phyloP scores from a whole-genome alignment of 768 basidiomycete species.

The Phylloporus sp. region DNA sequence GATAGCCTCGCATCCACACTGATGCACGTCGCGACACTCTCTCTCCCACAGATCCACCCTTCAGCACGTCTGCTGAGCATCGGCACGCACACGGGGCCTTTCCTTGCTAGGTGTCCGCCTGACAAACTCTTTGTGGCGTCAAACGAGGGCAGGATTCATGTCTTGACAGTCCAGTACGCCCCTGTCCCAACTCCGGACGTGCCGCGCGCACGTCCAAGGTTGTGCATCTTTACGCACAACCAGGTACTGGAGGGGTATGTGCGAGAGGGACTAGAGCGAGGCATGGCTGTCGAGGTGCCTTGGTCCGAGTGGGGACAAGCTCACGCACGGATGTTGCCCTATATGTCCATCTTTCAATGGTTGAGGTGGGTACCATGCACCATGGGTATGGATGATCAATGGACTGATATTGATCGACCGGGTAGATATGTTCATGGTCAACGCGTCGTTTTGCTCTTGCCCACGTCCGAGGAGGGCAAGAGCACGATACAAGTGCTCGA shows the following conservation, averaged over 20 bases:
- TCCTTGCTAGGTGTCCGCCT: constrained; percentile 23
- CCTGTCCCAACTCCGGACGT: not conserved
- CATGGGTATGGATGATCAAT: not conserved
- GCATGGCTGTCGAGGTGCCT: constrained; percentile 5
- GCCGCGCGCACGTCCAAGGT: constrained; percentile 7
- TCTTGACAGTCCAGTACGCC: constrained; percentile 23
- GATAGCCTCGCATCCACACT: constrained; percentile 1
- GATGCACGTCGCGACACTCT: constrained; percentile 17
- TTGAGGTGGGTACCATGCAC: constrained; percentile 29
- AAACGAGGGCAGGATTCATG: constrained; percentile 22
- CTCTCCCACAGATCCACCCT: constrained; percentile 9
- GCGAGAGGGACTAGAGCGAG: not conserved
- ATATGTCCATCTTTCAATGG: constrained; percentile 36
- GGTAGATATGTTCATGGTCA: constrained; percentile 43
- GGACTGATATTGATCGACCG: not conserved
- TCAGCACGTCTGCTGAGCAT: constrained; percentile 16
- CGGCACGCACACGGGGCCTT: constrained; percentile 34
- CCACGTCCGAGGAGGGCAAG: constrained; percentile 1
- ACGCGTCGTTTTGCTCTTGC: constrained; percentile 32
- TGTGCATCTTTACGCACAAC: constrained; percentile 35
- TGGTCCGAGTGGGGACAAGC: constrained; percentile 41
- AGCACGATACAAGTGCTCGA: constrained; percentile 26
- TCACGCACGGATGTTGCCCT: constrained; percentile 32
- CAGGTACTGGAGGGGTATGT: constrained; percentile 23
- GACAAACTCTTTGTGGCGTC: constrained; percentile 26